Base-by-base conservation (phyloP, 352 stramenopile species). In the Phytophthora hybrid region DNA sequence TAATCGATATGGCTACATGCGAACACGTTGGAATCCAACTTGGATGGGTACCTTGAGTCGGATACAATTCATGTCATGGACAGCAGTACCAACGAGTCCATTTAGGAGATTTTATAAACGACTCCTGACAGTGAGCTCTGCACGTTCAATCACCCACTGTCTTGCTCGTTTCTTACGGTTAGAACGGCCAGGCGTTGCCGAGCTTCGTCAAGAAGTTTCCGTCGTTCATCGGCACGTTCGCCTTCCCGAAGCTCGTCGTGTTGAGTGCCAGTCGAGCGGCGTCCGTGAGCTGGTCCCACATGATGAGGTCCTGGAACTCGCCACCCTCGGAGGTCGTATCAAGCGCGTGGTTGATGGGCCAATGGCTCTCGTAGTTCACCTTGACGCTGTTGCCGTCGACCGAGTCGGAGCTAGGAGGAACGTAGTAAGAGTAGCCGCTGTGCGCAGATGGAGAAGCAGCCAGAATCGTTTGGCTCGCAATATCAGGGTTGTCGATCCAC, bases 151-250 rank as follows among this genome's bases (percentile, higher is more conserved):
- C 1, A 41, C 8, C 34, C 11, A 41, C 11, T 41, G 11, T 4
- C 1, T 8, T 41, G 34, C 34, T 1, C 49, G 49, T 32, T 34
- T 29, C 31, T 18, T n/a, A 58, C n/a, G 23, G 18, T 44, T 56
- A 68, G 34, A 68, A 70, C 14, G 53, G 41, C 26, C 59, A 65
- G 56, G 71, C 56, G 8, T 75, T 74, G 10, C 26, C 66, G 41
- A 78, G 47, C 55, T 78, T 78, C 13, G 37, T 59, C 32, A 72
- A 39, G 19, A 78, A 78, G 56, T 72, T 78, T 31, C 72, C 72
- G 51, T 78, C 72, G 23, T 78, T 78, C 72, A 78, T 78, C 4
- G 72, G 66, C 41, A 78, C 66, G 21, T 72, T 78, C 11, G 72
- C 72, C 34, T 59, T 70, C 10, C 54, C 63, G 19, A 70, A 70